Conservation (phyloP, 1,284 basidiomycete genomes). For the Ganoderma multipileum region DNA sequence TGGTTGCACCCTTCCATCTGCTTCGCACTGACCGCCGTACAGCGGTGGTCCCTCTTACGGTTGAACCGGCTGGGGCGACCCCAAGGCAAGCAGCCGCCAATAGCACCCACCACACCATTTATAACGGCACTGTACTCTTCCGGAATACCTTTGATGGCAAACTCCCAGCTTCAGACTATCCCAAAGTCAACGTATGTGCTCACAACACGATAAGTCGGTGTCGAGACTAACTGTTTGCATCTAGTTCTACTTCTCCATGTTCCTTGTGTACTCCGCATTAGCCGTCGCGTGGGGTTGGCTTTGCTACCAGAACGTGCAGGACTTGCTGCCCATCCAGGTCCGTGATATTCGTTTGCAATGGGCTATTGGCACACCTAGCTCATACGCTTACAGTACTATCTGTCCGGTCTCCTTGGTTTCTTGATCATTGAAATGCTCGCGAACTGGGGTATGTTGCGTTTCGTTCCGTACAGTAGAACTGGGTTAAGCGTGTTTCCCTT, state of each 20-base stretch:
- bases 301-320: conserved; percentile 83
- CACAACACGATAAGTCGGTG: neutral
- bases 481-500: neutral
- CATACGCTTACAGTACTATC: conserved; percentile 75
- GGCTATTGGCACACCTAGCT: neutral
- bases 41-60: conserved; percentile 89
- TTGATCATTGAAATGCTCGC: conserved; percentile 94
- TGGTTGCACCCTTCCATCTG: conserved; percentile 17
- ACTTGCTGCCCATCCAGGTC: conserved; percentile 88
- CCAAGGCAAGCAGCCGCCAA: conserved; percentile 51
- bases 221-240: neutral
- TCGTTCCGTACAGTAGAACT: conserved; percentile 8
- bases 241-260: conserved; percentile 91
- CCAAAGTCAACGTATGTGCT: conserved; percentile 89
- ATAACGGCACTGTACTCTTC: conserved; percentile 86
- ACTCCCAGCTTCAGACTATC: conserved; percentile 93
- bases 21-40: conserved; percentile 7
- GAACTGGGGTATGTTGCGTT: conserved; percentile 68
- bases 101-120: conserved; percentile 77
- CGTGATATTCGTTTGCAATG: conserved; percentile 25
- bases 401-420: conserved; percentile 90
- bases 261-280: conserved; percentile 76
- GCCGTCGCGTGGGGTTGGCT: conserved; percentile 84
- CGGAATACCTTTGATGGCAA: conserved; percentile 90
- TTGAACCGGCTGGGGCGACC: conserved; percentile 45